phyloP scores from a whole-genome alignment of 148 eudicot genomes.

The Camellia granthamiana region DNA sequence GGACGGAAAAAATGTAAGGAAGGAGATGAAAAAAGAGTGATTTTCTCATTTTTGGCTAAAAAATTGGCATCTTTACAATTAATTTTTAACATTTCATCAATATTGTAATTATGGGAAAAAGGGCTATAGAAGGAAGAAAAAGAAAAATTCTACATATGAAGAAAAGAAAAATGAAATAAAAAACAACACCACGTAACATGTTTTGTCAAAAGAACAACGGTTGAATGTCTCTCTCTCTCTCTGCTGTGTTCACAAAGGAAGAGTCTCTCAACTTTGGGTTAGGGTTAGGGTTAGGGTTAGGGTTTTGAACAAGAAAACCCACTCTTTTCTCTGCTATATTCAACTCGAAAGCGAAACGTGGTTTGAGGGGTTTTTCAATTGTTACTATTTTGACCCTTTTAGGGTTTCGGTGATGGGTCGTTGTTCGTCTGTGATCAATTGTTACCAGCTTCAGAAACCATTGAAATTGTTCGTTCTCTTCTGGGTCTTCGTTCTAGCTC shows the following conservation, averaged over 20 bases:
- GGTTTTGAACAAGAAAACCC: slow-evolving; percentile 2
- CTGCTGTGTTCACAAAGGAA: background rate
- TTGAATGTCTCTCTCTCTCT: slow-evolving; percentile 17
- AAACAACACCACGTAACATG: slow-evolving; percentile 38
- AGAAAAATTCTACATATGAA: background rate
- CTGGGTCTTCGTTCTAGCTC: slow-evolving; percentile 24
- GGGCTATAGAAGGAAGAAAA: background rate
- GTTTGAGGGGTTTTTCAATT: background rate
- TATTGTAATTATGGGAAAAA: too few species aligned
- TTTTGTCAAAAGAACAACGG: slow-evolving; percentile 29
- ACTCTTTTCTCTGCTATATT: background rate
- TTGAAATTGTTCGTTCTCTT: slow-evolving; percentile 28
- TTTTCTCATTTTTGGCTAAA: too few species aligned
- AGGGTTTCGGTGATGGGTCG: slow-evolving; percentile 46
- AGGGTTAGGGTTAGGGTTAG: slow-evolving; percentile 29
- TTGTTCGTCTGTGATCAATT: slow-evolving; percentile 20
- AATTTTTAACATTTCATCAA: too few species aligned
- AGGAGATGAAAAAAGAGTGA: too few species aligned
- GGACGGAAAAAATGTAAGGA: too few species aligned
- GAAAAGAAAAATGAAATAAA: slow-evolving; percentile 1
- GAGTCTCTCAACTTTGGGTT: slow-evolving; percentile 23
- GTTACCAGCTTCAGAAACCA: slow-evolving; percentile 27
- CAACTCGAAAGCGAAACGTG: background rate
- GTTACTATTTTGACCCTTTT: slow-evolving; percentile 34
- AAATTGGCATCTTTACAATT: too few species aligned